Conservation (phyloP, 805 yeast genomes). For the Jamesozyma hellenica region DNA sequence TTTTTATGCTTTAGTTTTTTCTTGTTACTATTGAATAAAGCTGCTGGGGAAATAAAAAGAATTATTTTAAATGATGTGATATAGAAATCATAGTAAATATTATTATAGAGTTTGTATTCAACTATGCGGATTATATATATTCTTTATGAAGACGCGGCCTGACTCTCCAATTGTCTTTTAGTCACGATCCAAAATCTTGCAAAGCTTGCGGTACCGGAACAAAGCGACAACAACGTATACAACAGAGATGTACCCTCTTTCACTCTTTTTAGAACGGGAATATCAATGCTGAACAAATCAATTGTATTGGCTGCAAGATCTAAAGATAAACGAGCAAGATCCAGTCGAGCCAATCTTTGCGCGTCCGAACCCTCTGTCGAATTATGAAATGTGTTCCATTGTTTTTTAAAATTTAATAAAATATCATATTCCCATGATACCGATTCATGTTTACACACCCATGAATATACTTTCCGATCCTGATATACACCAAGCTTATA, state of each 20-base stretch:
- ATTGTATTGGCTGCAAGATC: background rate
- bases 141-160: background rate
- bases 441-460: constrained; percentile 49
- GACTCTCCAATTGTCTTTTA: background rate
- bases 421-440: constrained; percentile 64
- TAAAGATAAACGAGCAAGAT: background rate
- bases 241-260: background rate
- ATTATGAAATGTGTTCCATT: constrained; percentile 26
- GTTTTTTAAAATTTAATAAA: constrained; percentile 44
- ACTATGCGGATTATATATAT: too few relatives aligned
- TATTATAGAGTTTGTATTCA: too few relatives aligned
- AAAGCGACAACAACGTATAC: background rate
- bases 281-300: background rate
- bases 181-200: constrained; percentile 1
- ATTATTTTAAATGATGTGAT: too few relatives aligned
- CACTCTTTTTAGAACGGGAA: background rate
- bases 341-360: background rate
- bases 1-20: too few relatives aligned
- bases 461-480: constrained; percentile 17
- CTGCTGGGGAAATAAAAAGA: too few relatives aligned
- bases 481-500: constrained; percentile 36
- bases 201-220: constrained; percentile 1
- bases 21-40: too few relatives aligned
- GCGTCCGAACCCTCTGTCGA: background rate
- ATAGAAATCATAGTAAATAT: too few relatives aligned